Evolutionary conservation across 495 filamentous ascomycete species (phyloP).

Genomic region (Lasiosphaeris hirsuta): DNA sequence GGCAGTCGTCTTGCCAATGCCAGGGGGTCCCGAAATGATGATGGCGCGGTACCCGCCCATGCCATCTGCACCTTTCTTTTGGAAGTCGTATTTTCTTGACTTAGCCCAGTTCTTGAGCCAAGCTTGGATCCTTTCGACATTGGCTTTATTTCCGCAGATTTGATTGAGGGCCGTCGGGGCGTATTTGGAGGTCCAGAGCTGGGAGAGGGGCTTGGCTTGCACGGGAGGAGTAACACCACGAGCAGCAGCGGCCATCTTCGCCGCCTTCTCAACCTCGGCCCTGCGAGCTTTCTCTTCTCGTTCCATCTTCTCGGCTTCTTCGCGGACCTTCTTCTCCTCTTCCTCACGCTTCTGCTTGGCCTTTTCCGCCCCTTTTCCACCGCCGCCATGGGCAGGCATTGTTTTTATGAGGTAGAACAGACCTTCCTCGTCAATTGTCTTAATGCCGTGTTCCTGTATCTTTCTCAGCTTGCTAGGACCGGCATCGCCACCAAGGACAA

Average conservation of each 20-base stretch:
- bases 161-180: slow-evolving; percentile 77
- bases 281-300: slow-evolving; percentile 54
- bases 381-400: slow-evolving; percentile 81
- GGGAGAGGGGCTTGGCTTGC: slow-evolving; percentile 52
- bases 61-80: slow-evolving; percentile 76
- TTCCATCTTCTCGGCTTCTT: slow-evolving; percentile 81
- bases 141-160: slow-evolving; percentile 92
- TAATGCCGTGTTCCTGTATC: slow-evolving; percentile 71
- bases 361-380: slow-evolving; percentile 81
- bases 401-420: slow-evolving; percentile 82
- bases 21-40: slow-evolving; percentile 91
- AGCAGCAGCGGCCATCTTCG: slow-evolving; percentile 42
- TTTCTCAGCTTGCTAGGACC: slow-evolving; percentile 92
- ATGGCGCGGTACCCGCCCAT: slow-evolving; percentile 74
- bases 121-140: slow-evolving; percentile 81
- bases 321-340: slow-evolving; percentile 71
- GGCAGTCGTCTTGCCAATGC: slow-evolving; percentile 96
- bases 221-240: slow-evolving; percentile 36
- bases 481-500: slow-evolving; percentile 86
- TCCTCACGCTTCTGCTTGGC: slow-evolving; percentile 76
- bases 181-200: slow-evolving; percentile 95
- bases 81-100: slow-evolving; percentile 69
- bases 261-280: slow-evolving; percentile 47
- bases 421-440: slow-evolving; percentile 91
- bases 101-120: slow-evolving; percentile 85